Evolutionary conservation across 1,284 basidiomycete species (phyloP), one percentile per base, ranked within the genome.

Genomic region (Cutaneotrichosporon sp.): DNA sequence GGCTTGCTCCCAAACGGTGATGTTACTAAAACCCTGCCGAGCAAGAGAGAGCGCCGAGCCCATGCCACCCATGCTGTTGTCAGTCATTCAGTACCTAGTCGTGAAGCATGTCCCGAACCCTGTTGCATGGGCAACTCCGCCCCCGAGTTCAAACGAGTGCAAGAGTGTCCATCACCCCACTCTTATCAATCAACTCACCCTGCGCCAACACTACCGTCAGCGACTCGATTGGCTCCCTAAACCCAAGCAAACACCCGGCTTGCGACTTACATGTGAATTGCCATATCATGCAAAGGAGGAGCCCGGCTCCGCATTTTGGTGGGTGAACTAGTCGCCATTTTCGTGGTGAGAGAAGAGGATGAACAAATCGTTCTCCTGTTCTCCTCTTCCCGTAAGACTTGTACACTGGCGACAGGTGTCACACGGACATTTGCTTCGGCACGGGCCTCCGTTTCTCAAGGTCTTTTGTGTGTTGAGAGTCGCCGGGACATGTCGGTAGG

Each of bases 21-120:
- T 70, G 48, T 70, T 56, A 23, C 39, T 58, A 56, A 67, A 70
- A 12, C 70, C 70, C 30, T 64, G 50, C 30, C 54, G 48, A 14
- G 68, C 63, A 20, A 72, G 55, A 4, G 70, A 61, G 12, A 73
- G 58, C 17, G 70, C 70, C 7, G 64, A 58, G 18, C 59, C 60
- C 51, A 69, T 58, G 8, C 70, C 70, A 9, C 66, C 70, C 60
- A 70, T 67, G 39, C 67, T 67, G n/a, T 45, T 54, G 26, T 54
- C 33, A 54, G 40, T 4, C n/a, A n/a, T n/a, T n/a, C n/a, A n/a
- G n/a, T n/a, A n/a, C n/a, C n/a, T n/a, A n/a, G n/a, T n/a, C n/a
- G n/a, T n/a, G n/a, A n/a, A n/a, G n/a, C n/a, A n/a, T n/a, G n/a
- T n/a, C n/a, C n/a, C n/a, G 34, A 13, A 21, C 18, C 9, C 9